Evolutionary conservation across 768 basidiomycete genomes (phyloP).

Genomic region (Termitomyces sp.): DNA sequence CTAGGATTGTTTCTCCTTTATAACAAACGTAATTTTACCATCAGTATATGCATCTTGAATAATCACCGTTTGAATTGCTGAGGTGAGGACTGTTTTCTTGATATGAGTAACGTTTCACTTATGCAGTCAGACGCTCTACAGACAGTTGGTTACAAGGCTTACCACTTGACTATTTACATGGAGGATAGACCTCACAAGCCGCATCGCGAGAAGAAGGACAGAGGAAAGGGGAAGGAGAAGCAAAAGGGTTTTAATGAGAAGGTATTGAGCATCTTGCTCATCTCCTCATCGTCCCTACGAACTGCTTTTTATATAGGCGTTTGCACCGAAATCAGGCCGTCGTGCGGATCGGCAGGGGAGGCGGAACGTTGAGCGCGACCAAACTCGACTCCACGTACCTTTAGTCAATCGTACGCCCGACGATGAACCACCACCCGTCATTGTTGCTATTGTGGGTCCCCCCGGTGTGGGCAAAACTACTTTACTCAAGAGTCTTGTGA

Average conservation of each 20-base stretch:
- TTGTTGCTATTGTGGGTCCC: slow-evolving; percentile 93
- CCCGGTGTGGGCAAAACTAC: slow-evolving; percentile 97
- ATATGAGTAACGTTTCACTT: not conserved
- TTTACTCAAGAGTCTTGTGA: slow-evolving; percentile 84
- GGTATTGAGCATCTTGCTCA: slow-evolving; percentile 33
- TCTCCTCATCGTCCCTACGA: not conserved
- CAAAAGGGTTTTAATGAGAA: slow-evolving; percentile 88
- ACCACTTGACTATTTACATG: slow-evolving; percentile 31
- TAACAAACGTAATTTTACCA: not conserved
- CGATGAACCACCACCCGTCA: slow-evolving; percentile 85
- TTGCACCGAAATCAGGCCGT: slow-evolving; percentile 88
- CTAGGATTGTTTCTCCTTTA: not conserved
- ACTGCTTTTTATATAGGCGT: slow-evolving; percentile 52
- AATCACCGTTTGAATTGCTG: not conserved
- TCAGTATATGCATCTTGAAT: not conserved
- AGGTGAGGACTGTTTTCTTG: not conserved
- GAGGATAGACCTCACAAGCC: slow-evolving; percentile 78
- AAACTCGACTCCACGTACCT: slow-evolving; percentile 93
- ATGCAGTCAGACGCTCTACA: not conserved
- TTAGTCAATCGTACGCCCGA: slow-evolving; percentile 93
- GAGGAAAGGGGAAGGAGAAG: slow-evolving; percentile 63
- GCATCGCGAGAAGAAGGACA: slow-evolving; percentile 79
- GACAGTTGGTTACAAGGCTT: not conserved
- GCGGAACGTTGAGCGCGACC: slow-evolving; percentile 88
- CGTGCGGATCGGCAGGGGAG: slow-evolving; percentile 86